These are phyloP conservation scores for Ceratocystis cubensis DNA, from an alignment of 2,329 filamentous ascomycete genomes.

Conservation along the genomic window DNA sequence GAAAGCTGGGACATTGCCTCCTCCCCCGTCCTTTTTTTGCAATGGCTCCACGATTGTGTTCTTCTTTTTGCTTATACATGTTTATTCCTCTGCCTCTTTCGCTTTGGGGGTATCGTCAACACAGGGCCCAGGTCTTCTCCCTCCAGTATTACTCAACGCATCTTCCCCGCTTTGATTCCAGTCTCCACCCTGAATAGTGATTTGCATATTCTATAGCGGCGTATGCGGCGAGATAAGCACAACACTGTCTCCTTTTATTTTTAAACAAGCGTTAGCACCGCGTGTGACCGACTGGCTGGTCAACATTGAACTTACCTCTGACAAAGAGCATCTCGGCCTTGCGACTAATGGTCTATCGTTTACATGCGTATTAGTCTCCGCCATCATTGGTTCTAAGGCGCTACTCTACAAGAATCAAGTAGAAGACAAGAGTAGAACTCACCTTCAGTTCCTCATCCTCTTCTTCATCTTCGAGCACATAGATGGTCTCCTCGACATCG, in stretches of 20 bases:
- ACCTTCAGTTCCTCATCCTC: slow-evolving; percentile 55
- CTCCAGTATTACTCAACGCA: not conserved
- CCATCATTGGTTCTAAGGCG: no score
- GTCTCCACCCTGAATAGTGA: no score
- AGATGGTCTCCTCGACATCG: slow-evolving; percentile 95
- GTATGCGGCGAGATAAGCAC: slow-evolving; percentile 56
- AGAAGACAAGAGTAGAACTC: slow-evolving; percentile 23
- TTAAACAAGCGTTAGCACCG: not conserved
- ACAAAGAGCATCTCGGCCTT: slow-evolving; percentile 99
- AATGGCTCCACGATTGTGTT: no score
- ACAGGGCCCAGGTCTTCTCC: not conserved
- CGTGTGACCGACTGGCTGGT: not conserved
- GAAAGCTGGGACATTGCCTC: no score
- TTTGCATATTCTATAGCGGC: slow-evolving; percentile 27
- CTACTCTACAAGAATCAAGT: no score
- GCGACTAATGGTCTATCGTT: slow-evolving; percentile 69
- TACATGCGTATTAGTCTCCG: not conserved
- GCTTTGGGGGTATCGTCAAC: slow-evolving; percentile 4
- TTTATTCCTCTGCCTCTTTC: not conserved
- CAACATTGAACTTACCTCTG: slow-evolving; percentile 53
- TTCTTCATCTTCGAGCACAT: slow-evolving; percentile 45
- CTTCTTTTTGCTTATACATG: not conserved
- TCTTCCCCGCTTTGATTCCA: not conserved
- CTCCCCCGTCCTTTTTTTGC: no score
- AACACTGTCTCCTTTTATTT: slow-evolving; percentile 53